Percentiles rank a stretch among this genome's conserved stretches.
Conservation (phyloP, 2,329 filamentous ascomycete species). For the Trichoderma lentiforme region DNA sequence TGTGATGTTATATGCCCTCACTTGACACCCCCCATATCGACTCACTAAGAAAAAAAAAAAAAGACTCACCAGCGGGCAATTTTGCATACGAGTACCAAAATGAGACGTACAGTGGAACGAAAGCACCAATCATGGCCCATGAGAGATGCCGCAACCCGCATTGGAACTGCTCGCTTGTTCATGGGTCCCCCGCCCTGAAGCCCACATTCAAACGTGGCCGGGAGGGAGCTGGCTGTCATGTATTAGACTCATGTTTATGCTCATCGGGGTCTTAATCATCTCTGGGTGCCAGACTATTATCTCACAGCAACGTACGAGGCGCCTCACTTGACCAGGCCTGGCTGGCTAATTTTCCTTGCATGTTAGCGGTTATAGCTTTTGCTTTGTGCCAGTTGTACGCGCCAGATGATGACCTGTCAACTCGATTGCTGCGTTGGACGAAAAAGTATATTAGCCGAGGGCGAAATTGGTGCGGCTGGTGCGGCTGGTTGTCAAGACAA, state of each 20-base stretch:
- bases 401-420: conserved; percentile 10
- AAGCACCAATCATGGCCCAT: background rate
- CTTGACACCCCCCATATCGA: background rate
- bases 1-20: background rate
- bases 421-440: background rate
- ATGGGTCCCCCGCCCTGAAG: background rate
- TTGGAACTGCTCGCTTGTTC: background rate
- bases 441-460: conserved; percentile 10
- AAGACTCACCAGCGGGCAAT: background rate
- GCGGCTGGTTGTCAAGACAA: conserved; percentile 8
- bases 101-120: background rate
- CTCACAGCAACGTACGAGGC: background rate
- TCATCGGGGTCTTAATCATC: background rate
- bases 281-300: background rate
- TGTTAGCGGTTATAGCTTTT: background rate
- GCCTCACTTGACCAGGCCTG: background rate
- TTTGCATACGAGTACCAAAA: background rate
- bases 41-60: background rate
- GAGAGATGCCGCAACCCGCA: background rate
- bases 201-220: background rate
- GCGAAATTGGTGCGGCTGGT: conserved; percentile 8
- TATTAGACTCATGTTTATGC: background rate
- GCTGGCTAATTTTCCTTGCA: background rate
- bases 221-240: background rate
- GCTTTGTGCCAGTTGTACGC: background rate